phyloP scores from a whole-genome alignment of 805 yeast genomes.

The Candida insectorum region DNA sequence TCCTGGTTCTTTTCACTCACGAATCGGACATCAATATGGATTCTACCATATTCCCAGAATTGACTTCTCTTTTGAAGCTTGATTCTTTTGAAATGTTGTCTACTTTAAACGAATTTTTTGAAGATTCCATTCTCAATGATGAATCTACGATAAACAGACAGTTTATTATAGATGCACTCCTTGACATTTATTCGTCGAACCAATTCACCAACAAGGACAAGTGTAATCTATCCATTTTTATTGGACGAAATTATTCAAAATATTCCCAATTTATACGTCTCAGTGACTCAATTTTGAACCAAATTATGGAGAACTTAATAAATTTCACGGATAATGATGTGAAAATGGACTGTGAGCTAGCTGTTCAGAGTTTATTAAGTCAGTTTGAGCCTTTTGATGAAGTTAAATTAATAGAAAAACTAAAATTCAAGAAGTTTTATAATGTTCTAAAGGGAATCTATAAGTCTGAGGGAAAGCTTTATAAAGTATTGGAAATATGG shows the following conservation, averaged over 20 bases:
- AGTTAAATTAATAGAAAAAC: conserved; percentile 44
- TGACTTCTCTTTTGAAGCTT: conserved; percentile 52
- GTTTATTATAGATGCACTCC: conserved; percentile 67
- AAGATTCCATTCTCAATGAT: conserved; percentile 71
- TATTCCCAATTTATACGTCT: conserved; percentile 78
- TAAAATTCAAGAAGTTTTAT: conserved; percentile 54
- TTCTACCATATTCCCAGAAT: conserved; percentile 67
- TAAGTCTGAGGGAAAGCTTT: conserved; percentile 47
- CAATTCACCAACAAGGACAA: conserved; percentile 21
- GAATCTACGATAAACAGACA: conserved; percentile 59
- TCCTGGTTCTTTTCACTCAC: conserved; percentile 47
- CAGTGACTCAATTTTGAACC: conserved; percentile 54
- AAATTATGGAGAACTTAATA: conserved; percentile 51
- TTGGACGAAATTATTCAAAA: conserved; percentile 80
- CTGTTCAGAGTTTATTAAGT: conserved; percentile 69
- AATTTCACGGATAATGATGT: conserved; percentile 26
- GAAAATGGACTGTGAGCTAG: conserved; percentile 66
- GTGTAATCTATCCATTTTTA: conserved; percentile 56
- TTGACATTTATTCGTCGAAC: conserved; percentile 51
- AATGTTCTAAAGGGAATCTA: conserved; percentile 59
- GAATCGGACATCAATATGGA: conserved; percentile 1
- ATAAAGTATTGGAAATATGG: conserved; percentile 57
- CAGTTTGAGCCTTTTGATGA: conserved; percentile 58
- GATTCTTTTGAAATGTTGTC: conserved; percentile 61
- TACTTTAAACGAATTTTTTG: conserved; percentile 77